Evolutionary conservation across 2,329 filamentous ascomycete genomes (phyloP).

Genomic region (Microdochium nivale): DNA sequence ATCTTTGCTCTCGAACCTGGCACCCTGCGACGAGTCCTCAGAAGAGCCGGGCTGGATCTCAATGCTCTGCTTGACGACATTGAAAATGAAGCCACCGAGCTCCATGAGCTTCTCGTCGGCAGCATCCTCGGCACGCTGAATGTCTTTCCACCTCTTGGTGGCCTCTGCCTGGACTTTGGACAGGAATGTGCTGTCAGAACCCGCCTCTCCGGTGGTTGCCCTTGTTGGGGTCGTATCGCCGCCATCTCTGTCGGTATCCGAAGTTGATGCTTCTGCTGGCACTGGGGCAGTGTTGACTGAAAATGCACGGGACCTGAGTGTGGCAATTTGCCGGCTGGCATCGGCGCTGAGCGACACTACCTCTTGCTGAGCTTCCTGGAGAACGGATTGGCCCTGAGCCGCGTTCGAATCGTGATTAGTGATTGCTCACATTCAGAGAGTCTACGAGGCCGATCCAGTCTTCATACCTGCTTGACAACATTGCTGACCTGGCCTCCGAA

Average conservation of each 20-base stretch:
- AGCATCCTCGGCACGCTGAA: conserved; percentile 88
- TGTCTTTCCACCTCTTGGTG: conserved; percentile 74
- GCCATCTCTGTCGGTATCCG: conserved; percentile 12
- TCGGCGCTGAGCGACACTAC: conserved; percentile 71
- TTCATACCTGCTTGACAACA: conserved; percentile 79
- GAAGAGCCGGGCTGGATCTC: conserved; percentile 67
- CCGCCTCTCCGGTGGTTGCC: background rate
- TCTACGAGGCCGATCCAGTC: conserved; percentile 1
- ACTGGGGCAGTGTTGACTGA: conserved; percentile 45
- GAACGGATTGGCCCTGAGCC: conserved; percentile 65
- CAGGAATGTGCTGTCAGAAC: conserved; percentile 42
- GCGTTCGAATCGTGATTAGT: conserved; percentile 1
- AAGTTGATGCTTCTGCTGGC: conserved; percentile 5
- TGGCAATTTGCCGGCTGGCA: conserved; percentile 72
- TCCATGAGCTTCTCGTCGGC: conserved; percentile 90
- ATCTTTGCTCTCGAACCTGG: conserved; percentile 93
- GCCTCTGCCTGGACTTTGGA: conserved; percentile 70
- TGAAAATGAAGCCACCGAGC: conserved; percentile 81
- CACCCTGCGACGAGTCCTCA: conserved; percentile 43
- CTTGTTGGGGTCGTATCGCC: conserved; percentile 8
- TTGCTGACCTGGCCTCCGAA: conserved; percentile 84
- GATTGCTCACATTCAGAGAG: conserved; percentile 2
- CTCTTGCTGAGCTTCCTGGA: conserved; percentile 82
- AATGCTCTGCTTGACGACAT: conserved; percentile 86
- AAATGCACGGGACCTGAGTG: conserved; percentile 65